A percentile compares a stretch with the other conserved stretches of the same genome.
Conservation (phyloP, 345 rosid species). For the Syzygium grande region DNA sequence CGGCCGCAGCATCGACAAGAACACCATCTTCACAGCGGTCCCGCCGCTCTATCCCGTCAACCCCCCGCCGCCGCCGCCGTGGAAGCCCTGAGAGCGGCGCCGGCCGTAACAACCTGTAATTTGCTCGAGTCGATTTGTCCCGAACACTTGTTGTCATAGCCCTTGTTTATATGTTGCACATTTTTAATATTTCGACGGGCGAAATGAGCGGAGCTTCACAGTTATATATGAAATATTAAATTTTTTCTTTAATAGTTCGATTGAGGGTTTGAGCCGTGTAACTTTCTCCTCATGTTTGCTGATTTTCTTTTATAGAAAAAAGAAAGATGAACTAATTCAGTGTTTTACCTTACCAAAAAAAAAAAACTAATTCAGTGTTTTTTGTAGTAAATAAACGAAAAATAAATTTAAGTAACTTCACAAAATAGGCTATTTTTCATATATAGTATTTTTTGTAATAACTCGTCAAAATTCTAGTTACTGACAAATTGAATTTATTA, state of each 20-base stretch:
- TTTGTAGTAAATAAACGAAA: too few relatives aligned
- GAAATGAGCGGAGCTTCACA: background rate
- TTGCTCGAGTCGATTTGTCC: background rate
- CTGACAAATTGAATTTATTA: background rate
- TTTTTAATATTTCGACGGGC: background rate
- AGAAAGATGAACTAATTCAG: background rate
- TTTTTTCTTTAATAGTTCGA: background rate
- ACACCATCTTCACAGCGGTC: constrained; percentile 55
- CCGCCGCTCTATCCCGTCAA: constrained; percentile 68
- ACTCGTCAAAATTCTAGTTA: background rate
- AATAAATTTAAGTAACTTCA: too few relatives aligned
- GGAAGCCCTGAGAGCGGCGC: constrained; percentile 49
- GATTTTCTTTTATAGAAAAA: background rate
- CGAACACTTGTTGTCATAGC: background rate
- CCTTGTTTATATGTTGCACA: background rate
- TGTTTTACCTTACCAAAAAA: too few relatives aligned
- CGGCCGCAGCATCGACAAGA: constrained; percentile 44
- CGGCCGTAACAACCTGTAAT: background rate
- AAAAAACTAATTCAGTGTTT: too few relatives aligned
- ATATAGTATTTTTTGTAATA: too few relatives aligned
- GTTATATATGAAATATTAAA: background rate
- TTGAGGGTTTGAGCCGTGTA: too few relatives aligned
- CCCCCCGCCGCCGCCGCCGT: constrained; percentile 76
- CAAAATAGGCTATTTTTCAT: too few relatives aligned
- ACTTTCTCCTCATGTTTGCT: background rate